Evolutionary conservation across 208 protist genomes (phyloP).

Genomic region (Leishmania major): DNA sequence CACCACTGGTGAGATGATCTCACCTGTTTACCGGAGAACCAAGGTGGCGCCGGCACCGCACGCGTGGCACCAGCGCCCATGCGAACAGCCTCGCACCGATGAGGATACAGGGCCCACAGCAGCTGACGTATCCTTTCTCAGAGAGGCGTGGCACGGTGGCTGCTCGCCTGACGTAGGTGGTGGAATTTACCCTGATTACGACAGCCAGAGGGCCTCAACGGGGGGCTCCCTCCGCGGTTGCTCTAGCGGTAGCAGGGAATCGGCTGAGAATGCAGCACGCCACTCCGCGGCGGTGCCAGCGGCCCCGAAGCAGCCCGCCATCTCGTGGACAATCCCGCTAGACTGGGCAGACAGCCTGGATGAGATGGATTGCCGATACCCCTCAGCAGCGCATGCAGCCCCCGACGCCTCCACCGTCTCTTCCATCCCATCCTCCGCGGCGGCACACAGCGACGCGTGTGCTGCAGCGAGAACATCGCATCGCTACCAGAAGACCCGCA

Average conservation of each 20-base stretch:
- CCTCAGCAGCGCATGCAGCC: neutral
- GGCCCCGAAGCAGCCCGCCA: neutral
- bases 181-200: neutral
- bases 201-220: neutral
- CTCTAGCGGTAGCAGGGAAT: neutral
- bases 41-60: neutral
- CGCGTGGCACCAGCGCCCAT: constrained; percentile 5
- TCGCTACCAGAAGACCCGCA: neutral
- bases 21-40: neutral
- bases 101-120: neutral
- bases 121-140: neutral
- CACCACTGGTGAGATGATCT: neutral
- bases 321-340: constrained; percentile 30
- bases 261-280: neutral
- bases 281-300: neutral
- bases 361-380: neutral
- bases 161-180: neutral
- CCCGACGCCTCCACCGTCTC: neutral
- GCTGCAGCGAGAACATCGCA: neutral
- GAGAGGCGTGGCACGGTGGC: constrained; percentile 1
- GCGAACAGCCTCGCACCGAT: neutral
- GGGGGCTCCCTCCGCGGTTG: neutral
- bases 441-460: neutral
- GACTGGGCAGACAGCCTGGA: neutral
- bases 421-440: neutral